phyloP scores from a whole-genome alignment of 2,329 filamentous ascomycete species.

The Elsinoe ampelina region DNA sequence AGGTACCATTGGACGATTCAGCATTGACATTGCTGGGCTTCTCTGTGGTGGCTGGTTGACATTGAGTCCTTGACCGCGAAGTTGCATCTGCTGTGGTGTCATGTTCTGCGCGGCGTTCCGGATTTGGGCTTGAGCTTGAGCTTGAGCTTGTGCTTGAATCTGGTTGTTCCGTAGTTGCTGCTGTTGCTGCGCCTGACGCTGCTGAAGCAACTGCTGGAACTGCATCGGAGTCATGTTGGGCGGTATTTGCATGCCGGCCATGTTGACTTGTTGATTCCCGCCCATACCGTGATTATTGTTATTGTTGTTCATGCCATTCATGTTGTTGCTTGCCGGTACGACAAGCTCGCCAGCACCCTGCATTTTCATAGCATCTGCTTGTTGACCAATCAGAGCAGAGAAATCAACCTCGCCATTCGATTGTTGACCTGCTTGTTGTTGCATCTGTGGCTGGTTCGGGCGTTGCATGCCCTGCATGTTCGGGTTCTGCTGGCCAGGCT shows the following conservation, averaged over 20 bases:
- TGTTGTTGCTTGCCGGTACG: conserved; percentile 53
- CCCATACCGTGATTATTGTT: conserved; percentile 2
- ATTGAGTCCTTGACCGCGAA: conserved; percentile 39
- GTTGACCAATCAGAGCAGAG: conserved; percentile 50
- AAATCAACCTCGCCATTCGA: conserved; percentile 36
- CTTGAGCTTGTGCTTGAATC: conserved; percentile 27
- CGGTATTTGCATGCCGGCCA: conserved; percentile 14
- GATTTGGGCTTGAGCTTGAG: conserved; percentile 27
- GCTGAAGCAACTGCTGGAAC: conserved; percentile 26
- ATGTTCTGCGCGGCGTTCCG: conserved; percentile 34
- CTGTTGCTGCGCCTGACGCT: conserved; percentile 27
- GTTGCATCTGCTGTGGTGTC: conserved; percentile 36
- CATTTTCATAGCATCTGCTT: conserved; percentile 51
- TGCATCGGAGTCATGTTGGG: conserved; percentile 28
- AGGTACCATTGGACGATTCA: conserved; percentile 39
- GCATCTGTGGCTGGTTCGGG: conserved; percentile 31
- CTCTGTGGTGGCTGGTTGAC: conserved; percentile 32
- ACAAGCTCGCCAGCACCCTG: conserved; percentile 53
- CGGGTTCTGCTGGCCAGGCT: conserved; percentile 27
- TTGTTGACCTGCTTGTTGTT: conserved; percentile 26
- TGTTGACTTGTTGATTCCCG: conserved; percentile 15
- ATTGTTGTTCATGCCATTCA: conserved; percentile 22
- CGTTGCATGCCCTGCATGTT: conserved; percentile 20
- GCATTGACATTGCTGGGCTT: conserved; percentile 41
- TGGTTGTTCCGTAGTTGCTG: conserved; percentile 36